phyloP scores from a whole-genome alignment of 371 early-diverging fungal species.

The Fennellomyces sp. region DNA sequence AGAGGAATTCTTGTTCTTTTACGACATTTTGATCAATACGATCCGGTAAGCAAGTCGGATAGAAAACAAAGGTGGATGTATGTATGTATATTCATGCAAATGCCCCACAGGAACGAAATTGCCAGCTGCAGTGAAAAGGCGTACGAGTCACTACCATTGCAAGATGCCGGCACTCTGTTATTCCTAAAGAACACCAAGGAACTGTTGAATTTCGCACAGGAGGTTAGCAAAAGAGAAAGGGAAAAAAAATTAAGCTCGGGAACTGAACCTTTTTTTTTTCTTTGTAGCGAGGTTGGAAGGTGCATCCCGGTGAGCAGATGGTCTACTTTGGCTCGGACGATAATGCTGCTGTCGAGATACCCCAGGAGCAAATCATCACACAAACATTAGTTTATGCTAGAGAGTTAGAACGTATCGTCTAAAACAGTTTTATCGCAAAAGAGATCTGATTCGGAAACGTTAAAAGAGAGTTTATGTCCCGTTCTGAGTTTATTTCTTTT shows the following conservation, averaged over 20 bases:
- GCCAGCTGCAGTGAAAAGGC: slow-evolving; percentile 94
- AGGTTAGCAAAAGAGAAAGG: slow-evolving; percentile 45
- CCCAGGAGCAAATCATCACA: slow-evolving; percentile 81
- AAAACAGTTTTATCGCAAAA: slow-evolving; percentile 24
- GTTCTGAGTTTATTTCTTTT: not conserved
- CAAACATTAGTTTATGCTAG: slow-evolving; percentile 88
- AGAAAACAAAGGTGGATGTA: not conserved
- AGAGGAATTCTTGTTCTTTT: slow-evolving; percentile 88
- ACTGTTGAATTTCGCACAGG: slow-evolving; percentile 75
- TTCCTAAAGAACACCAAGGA: slow-evolving; percentile 84
- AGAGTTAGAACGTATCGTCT: slow-evolving; percentile 97
- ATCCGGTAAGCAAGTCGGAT: slow-evolving; percentile 67
- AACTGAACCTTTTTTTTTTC: slow-evolving; percentile 2
- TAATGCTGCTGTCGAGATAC: slow-evolving; percentile 71
- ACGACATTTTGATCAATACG: slow-evolving; percentile 91
- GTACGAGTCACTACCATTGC: slow-evolving; percentile 82
- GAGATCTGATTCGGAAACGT: not conserved
- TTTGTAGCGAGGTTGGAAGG: slow-evolving; percentile 80
- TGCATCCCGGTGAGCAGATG: slow-evolving; percentile 78
- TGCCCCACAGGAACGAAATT: slow-evolving; percentile 79
- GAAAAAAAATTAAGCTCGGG: not conserved
- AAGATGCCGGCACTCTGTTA: slow-evolving; percentile 87
- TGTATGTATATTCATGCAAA: not conserved
- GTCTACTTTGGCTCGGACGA: slow-evolving; percentile 79
- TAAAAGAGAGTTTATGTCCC: not conserved